Base-by-base conservation (phyloP, 345 rosid species). In the Heritiera littoralis region DNA sequence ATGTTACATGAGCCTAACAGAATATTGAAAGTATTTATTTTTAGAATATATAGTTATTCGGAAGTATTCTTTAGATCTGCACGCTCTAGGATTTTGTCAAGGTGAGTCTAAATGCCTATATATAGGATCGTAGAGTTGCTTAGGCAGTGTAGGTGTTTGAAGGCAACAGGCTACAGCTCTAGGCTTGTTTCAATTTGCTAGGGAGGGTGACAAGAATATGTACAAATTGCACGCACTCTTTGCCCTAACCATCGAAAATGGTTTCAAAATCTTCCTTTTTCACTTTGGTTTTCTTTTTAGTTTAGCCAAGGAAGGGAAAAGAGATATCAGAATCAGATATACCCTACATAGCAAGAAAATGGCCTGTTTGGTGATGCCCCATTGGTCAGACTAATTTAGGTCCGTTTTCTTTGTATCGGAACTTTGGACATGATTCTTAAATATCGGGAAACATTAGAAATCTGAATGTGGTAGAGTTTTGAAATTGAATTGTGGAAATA, bases 221-320 rank as follows among this genome's bases (percentile, higher is more conserved):
- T 82, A 41, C 85, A 67, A 45, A 78, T 30, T 54, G 9, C 45
- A 71, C 38, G 15, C 54, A 4, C 75, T 55, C 70, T n/a, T 56
- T 45, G n/a, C 84, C 83, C 84, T 54, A 63, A 56, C 86, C 87
- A 80, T 65, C 76, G 59, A 80, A 59, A 52, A 74, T 85, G 83
- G 88, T 84, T 84, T 80, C 77, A 3, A 78, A 77, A 72, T 80
- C 83, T 55, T 9, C 55, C 43, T 66, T 55, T 56, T 64, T 4
- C 54, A 11, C 35, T n/a, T 15, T 49, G 35, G 65, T 51, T 63
- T 81, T 77, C 55, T 10, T 79, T 73, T 56, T 41, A 48, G 59
- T 77, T 68, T 66, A 54, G 79, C 77, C 77, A 76, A 76, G 77
- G 73, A 79, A 59, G 9, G 32, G 66, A 79, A 82, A 78, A 71